A percentile compares a stretch with the other conserved stretches of the same genome.
These are phyloP conservation scores for Backusella circina DNA, from an alignment of 192 early-diverging fungal species.

Conservation along the genomic window DNA sequence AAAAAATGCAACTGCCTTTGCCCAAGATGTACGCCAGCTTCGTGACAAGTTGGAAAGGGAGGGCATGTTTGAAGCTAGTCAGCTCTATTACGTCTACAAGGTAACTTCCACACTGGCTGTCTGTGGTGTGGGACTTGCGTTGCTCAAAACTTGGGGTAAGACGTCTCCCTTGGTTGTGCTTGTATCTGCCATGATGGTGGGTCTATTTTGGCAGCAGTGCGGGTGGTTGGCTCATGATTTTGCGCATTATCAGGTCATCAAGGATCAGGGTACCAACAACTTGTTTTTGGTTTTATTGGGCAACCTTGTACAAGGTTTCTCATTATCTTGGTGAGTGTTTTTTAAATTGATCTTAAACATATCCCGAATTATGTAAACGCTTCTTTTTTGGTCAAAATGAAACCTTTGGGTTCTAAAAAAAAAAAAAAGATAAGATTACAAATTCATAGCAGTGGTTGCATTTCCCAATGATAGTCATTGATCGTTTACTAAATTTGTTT, in stretches of 20 bases:
- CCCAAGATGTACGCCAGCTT: constrained; percentile 57
- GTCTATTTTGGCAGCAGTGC: constrained; percentile 79
- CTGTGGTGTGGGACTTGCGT: constrained; percentile 37
- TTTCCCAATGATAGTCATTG: neutral
- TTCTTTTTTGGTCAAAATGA: neutral
- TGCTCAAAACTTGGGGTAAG: constrained; percentile 50
- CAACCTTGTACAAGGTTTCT: constrained; percentile 73
- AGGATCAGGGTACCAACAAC: constrained; percentile 59
- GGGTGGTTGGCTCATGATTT: constrained; percentile 85
- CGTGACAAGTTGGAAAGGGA: constrained; percentile 45
- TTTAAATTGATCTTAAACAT: neutral
- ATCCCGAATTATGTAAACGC: neutral
- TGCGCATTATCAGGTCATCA: constrained; percentile 77
- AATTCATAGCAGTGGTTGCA: neutral
- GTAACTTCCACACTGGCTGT: constrained; percentile 53
- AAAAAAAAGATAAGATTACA: neutral
- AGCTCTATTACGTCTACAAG: constrained; percentile 64
- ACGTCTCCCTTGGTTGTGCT: constrained; percentile 51
- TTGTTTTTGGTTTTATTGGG: constrained; percentile 68
- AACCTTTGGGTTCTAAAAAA: neutral
- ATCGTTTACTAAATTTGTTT: neutral
- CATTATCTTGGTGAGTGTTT: constrained; percentile 56
- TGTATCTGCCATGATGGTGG: constrained; percentile 54
- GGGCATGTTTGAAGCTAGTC: constrained; percentile 62
- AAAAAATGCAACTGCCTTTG: constrained; percentile 49